phyloP scores from a whole-genome alignment of 169 alveolate species.

The Hepatocystis sp. region DNA sequence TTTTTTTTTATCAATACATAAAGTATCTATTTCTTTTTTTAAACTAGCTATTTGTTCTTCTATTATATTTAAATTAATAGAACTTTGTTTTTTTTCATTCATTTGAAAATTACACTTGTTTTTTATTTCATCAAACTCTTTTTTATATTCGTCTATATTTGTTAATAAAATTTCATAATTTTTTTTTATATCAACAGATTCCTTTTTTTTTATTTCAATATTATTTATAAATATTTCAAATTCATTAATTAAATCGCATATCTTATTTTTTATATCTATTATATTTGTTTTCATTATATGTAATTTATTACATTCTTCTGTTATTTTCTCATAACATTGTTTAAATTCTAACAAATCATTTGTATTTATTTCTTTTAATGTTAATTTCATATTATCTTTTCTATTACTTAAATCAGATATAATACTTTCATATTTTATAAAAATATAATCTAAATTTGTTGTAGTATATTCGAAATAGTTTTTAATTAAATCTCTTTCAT shows the following conservation, averaged over 20 bases:
- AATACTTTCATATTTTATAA: conserved; percentile 41
- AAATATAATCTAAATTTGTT: conserved; percentile 47
- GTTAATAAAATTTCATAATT: conserved; percentile 17
- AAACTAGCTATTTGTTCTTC: conserved; percentile 8
- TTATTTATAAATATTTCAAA: conserved; percentile 25
- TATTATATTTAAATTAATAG: conserved; percentile 28
- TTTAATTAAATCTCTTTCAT: conserved; percentile 47
- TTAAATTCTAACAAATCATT: conserved; percentile 27
- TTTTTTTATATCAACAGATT: conserved; percentile 13
- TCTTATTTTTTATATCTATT: conserved; percentile 13
- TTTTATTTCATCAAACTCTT: conserved; percentile 39
- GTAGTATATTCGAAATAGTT: conserved; percentile 64
- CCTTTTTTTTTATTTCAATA: conserved; percentile 28
- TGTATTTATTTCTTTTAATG: conserved; percentile 45
- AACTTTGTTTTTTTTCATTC: conserved; percentile 58
- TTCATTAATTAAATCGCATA: conserved; percentile 16
- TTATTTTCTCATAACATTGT: neutral
- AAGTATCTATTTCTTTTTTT: conserved; percentile 8
- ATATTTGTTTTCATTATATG: conserved; percentile 21
- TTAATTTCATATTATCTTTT: conserved; percentile 46
- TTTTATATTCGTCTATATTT: conserved; percentile 37
- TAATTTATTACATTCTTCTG: conserved; percentile 40
- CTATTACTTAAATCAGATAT: conserved; percentile 40
- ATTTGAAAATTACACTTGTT: conserved; percentile 55
- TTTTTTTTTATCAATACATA: conserved; percentile 21